Evolutionary conservation across 2,329 filamentous ascomycete species (phyloP).

Genomic region (Biscogniauxia mediterranea): DNA sequence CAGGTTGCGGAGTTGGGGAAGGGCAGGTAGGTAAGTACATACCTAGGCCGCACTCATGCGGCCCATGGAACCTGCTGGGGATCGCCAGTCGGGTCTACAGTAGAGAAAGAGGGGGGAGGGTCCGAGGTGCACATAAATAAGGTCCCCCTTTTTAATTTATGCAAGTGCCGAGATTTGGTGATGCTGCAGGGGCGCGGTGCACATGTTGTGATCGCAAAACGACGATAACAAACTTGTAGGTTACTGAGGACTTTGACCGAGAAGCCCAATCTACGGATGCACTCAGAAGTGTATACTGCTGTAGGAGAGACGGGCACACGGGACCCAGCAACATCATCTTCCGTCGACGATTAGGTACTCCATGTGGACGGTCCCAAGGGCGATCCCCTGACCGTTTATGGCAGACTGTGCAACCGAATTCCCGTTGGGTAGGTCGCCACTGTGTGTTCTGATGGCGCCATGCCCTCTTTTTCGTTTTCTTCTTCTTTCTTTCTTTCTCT

Average conservation of each 20-base stretch:
- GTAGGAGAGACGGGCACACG: no score
- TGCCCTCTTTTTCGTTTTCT: neutral
- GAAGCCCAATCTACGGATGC: neutral
- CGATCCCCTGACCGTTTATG: neutral
- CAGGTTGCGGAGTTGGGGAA: constrained; percentile 7
- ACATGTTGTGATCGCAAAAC: constrained; percentile 8
- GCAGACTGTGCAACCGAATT: neutral
- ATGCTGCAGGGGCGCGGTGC: constrained; percentile 8
- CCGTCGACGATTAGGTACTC: neutral
- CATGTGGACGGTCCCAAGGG: neutral
- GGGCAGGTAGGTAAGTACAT: constrained; percentile 3
- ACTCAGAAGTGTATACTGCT: no score
- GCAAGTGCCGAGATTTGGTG: constrained; percentile 19
- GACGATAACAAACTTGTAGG: neutral
- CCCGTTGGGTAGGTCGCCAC: neutral
- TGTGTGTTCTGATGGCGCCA: neutral
- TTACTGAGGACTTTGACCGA: constrained; percentile 12
- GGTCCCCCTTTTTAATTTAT: constrained; percentile 19
- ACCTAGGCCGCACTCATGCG: no score
- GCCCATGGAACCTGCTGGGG: constrained; percentile 1
- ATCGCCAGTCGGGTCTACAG: constrained; percentile 10
- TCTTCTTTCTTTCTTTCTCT: neutral
- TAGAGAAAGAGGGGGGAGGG: neutral
- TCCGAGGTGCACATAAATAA: neutral
- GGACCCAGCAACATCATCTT: neutral